These are phyloP conservation scores for Straminergon stramineum DNA, from an alignment of 225 moss, liverwort and hornwort species.

Conservation along the genomic window DNA sequence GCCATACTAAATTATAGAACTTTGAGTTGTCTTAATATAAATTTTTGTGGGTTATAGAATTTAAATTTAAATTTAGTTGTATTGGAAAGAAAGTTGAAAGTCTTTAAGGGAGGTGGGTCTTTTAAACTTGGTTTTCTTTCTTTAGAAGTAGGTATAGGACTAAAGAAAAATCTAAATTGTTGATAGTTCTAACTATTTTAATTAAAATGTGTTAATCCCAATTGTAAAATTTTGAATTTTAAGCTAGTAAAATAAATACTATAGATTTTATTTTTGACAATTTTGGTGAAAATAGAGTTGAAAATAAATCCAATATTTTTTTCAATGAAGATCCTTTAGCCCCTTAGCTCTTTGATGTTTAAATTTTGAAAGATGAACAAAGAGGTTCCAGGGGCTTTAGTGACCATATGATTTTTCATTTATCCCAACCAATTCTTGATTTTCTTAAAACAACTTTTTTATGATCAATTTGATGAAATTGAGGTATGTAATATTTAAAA, in stretches of 20 bases:
- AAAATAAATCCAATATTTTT: background rate
- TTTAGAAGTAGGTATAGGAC: background rate
- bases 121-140: background rate
- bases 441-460: background rate
- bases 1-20: background rate
- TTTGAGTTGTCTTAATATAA: background rate
- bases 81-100: background rate
- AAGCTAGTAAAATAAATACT: background rate
- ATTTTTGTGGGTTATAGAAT: background rate
- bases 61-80: background rate
- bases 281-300: background rate
- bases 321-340: background rate
- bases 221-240: background rate
- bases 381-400: background rate
- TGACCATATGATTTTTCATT: background rate
- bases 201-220: background rate
- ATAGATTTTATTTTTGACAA: background rate
- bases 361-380: background rate
- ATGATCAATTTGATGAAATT: background rate
- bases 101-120: background rate
- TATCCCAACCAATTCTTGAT: background rate
- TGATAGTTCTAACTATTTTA: background rate
- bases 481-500: too few species aligned
- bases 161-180: background rate
- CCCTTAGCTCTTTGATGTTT: too few species aligned